phyloP scores from a whole-genome alignment of 2,329 filamentous ascomycete genomes.

The Tolypocladium sp. region DNA sequence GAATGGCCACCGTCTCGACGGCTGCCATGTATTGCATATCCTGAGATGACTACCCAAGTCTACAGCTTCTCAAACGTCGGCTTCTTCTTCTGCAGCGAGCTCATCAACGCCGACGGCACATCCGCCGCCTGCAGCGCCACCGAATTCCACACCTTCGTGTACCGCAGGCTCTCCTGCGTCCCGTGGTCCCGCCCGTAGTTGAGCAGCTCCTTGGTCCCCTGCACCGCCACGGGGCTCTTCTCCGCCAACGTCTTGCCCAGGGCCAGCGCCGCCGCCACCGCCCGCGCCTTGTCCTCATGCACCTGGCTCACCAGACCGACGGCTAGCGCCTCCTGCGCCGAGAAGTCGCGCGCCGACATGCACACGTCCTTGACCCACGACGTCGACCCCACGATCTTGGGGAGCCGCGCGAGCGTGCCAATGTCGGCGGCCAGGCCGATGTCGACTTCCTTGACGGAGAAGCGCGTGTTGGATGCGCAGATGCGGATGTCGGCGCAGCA shows the following conservation, averaged over 20 bases:
- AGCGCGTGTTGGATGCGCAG: conserved; percentile 46
- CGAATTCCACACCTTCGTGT: conserved; percentile 82
- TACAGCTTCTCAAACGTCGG: conserved; percentile 81
- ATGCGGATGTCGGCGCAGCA: conserved; percentile 64
- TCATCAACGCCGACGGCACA: conserved; percentile 63
- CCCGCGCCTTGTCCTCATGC: conserved; percentile 50
- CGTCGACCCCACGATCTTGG: conserved; percentile 60
- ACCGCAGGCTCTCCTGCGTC: conserved; percentile 69
- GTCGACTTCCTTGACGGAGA: conserved; percentile 74
- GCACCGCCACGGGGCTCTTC: conserved; percentile 83
- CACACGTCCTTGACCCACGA: conserved; percentile 77
- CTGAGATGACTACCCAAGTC: neutral
- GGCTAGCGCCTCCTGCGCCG: conserved; percentile 56
- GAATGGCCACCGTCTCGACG: too few relatives aligned
- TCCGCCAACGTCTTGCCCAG: conserved; percentile 57
- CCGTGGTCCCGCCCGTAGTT: conserved; percentile 73
- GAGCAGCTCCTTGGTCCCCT: conserved; percentile 79
- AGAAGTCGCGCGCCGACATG: conserved; percentile 61
- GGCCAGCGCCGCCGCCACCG: conserved; percentile 53
- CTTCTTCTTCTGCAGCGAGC: conserved; percentile 68
- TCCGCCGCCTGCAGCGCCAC: conserved; percentile 75
- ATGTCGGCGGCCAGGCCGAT: conserved; percentile 75
- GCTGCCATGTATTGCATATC: neutral
- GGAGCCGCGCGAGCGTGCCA: conserved; percentile 63
- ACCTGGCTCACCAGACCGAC: conserved; percentile 64